Percentiles rank a stretch among this genome's conserved stretches.
These are phyloP conservation scores for Colletotrichum sp. DNA, from an alignment of 2,329 filamentous ascomycete genomes.

Conservation along the genomic window DNA sequence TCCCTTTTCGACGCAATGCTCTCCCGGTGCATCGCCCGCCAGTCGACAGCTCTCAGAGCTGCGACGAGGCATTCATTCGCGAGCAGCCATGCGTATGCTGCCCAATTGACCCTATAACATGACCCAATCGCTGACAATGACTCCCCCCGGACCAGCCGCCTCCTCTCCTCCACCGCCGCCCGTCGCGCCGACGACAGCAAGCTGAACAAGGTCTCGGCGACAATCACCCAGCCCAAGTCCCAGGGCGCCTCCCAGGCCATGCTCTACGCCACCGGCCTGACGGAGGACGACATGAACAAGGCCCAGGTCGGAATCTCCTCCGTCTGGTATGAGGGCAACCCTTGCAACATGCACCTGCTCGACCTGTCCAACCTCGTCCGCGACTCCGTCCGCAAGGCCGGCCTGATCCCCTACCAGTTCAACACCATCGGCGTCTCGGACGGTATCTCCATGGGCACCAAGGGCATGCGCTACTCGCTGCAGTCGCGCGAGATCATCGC, in stretches of 20 bases:
- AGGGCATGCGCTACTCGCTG: slow-evolving; percentile 93
- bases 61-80: slow-evolving; percentile 22
- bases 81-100: slow-evolving; percentile 25
- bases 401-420: slow-evolving; percentile 93
- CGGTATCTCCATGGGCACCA: slow-evolving; percentile 97
- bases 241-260: slow-evolving; percentile 99
- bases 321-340: slow-evolving; percentile 97
- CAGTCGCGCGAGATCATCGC: slow-evolving; percentile 97
- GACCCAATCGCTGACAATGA: neutral
- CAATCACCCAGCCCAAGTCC: slow-evolving; percentile 95
- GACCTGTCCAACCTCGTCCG: slow-evolving; percentile 81
- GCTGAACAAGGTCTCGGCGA: slow-evolving; percentile 84
- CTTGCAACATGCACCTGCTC: slow-evolving; percentile 98
- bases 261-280: slow-evolving; percentile 94
- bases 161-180: slow-evolving; percentile 55
- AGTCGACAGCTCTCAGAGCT: slow-evolving; percentile 27
- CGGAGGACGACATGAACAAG: slow-evolving; percentile 89
- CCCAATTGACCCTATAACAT: neutral
- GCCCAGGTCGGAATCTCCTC: slow-evolving; percentile 97
- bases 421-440: slow-evolving; percentile 99
- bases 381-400: slow-evolving; percentile 68
- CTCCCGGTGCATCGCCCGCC: slow-evolving; percentile 21
- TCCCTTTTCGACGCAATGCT: slow-evolving; percentile 23
- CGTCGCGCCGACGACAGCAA: slow-evolving; percentile 57
- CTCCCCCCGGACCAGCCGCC: slow-evolving; percentile 43